Evolutionary conservation across 441 rosid species (phyloP), one percentile per base, ranked within the genome.

Genomic region (Erodium moschatum): DNA sequence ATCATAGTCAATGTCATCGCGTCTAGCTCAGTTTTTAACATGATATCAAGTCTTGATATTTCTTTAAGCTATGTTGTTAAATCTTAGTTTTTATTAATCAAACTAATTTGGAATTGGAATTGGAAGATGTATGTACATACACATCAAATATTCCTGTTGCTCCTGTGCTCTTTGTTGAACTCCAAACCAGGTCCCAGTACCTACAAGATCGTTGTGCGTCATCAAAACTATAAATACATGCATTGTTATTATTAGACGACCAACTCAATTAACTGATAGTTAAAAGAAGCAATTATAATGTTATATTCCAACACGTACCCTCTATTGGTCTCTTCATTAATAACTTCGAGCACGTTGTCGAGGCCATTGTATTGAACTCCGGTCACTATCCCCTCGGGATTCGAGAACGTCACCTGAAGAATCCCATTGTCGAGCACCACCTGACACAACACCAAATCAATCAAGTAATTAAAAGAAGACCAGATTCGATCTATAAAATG

Each of bases 341-440:
- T 76, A 78, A 88, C 86, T 81, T 91, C 98, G 5, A 93, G 96
- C 89, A 91, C 81, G 80, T 93, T 93, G 76, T 85, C 90, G 7
- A 89, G 79, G 76, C 85, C 90, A 68, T 79, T 79, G 65, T 85
- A 93, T 61, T 76, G 85, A 16, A 92, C 80, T 42, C 91, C 87
- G 0, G 84, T 85, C 21, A 87, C 87, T 8, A 82, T 83, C 24
- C 89, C 92, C 1, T 70, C 87, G 3, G 92, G 92, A 63, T 81
- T 82, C 0, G 87, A 81, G 24, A 87, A 72, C 0, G 86, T 84
- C 38, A 87, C 82, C 69, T 80, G 80, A 18, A 87, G 77, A 11
- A 84, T 70, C 68, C 92, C 90, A 70, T 87, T 87, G 66, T 84
- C 92, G 81, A 87, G 69, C 74, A 82, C 78, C 79, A 85, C 90